Evolutionary conservation across 305 asterid species (phyloP).

Genomic region (Fraxinus velutina): DNA sequence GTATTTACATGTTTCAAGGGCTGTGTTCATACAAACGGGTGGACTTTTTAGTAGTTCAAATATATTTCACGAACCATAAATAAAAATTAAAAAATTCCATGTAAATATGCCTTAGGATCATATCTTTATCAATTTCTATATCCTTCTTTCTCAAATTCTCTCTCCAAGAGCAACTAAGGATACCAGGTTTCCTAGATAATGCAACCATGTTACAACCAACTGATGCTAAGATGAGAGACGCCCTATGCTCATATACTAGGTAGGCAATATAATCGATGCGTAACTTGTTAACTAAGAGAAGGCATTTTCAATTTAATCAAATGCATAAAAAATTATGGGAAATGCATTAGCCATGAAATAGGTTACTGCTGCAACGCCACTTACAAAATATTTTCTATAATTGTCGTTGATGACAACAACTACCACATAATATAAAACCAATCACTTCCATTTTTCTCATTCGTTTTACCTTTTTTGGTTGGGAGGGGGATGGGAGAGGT

Average conservation of each 20-base stretch:
- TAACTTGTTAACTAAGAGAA: background rate
- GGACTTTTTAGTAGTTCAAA: background rate
- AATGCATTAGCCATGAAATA: background rate
- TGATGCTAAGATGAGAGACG: background rate
- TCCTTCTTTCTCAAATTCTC: background rate
- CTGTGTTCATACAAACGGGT: background rate
- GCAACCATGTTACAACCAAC: background rate
- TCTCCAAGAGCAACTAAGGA: background rate
- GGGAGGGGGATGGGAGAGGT: background rate
- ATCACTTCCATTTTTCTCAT: background rate
- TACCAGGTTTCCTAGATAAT: background rate
- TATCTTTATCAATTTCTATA: background rate
- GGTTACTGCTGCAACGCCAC: background rate
- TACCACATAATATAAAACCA: background rate
- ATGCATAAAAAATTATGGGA: background rate
- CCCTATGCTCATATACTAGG: background rate
- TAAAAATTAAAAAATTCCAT: background rate
- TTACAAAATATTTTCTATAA: background rate
- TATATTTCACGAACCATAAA: background rate
- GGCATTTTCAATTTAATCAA: background rate
- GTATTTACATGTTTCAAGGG: background rate
- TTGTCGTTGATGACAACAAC: background rate
- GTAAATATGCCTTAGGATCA: background rate
- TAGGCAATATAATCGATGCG: background rate
- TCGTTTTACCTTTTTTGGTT: background rate